Evolutionary conservation across 208 protist species (phyloP), one percentile per base, ranked within the genome.

Genomic region (Trypanosoma cruzi): DNA sequence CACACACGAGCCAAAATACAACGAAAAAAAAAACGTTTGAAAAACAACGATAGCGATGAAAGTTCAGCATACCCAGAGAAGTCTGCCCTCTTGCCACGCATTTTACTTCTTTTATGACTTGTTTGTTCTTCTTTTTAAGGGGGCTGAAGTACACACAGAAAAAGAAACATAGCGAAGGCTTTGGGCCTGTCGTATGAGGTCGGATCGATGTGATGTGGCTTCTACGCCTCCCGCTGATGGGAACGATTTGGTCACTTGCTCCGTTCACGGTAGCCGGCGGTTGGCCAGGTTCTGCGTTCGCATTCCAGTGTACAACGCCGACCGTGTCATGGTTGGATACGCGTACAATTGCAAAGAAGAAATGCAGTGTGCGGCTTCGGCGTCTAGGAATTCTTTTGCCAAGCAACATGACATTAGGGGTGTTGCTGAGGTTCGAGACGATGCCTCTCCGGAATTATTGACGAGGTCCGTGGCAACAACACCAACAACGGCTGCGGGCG

Each of bases 301-400:
- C 55, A 73, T 48, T 57, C 78, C 84, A 18, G 68, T 94, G 10
- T 74, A 81, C 65, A 82, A 94, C 59, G 88, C 88, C 2, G 88
- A 94, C 49, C 85, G 81, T 63, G 73, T 86, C 29, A 68, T 91
- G 24, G 63, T 91, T 31, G 79, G 69, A 29, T 85, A 86, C 48
- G 69, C 76, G 29, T 94, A 85, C 50, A 64, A 81, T 0, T 94
- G 88, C 72, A 81, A 63, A 59, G 73, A 77, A 0, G 75, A 48
- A 10, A 61, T 64, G 46, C 44, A 57, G 8, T 93, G 88, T 66
- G 76, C 66, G 37, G 58, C 69, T 10, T 31, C 26, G 22, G 46
- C 36, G 16, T 22, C 68, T 58, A 54, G 37, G 13, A 53, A 10
- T 49, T n/a, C 37, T 16, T 32, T 52, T 4, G n/a, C 6, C 13